Base-by-base conservation (phyloP, 108 stramenopile species). In the Skeletonema grethae region DNA sequence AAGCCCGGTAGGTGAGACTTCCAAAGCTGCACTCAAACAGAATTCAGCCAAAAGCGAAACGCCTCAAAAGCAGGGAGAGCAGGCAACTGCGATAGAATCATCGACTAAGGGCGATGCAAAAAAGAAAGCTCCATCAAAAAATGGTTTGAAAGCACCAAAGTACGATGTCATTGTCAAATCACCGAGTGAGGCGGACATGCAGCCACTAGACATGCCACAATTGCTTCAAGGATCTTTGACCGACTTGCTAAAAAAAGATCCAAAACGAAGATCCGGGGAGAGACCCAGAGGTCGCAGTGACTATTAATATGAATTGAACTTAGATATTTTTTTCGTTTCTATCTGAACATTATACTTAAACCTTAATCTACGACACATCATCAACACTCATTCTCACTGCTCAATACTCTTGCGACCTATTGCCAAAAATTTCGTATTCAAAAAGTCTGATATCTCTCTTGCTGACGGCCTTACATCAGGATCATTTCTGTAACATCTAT, bases 401-500 rank as follows among this genome's bases (percentile, higher is more conserved):
- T 43, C 15, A 15, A n/a, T n/a, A 43, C 15, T 53, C 7, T 22
- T 53, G 50, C 50, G 50, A 24, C 50, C 50, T 22, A 53, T 8
- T 53, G 18, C 9, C 50, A 53, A 53, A 22, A 80, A 59, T 22
- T 72, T 68, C 25, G 57, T 36, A 38, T 72, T 67, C 28, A 80
- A 29, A 22, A 61, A 67, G 16, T 28, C 43, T 15, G 88, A 87
- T 29, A 95, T 75, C 70, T 89, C 79, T 8, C 67, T 61, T 10
- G 90, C 84, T 28, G 90, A 76, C 3, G 87, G 79, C 28, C 94
- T 80, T 15, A 92, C 69, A 41, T 64, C 31, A 15, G 88, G 87
- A 77, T 92, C 87, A 22, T 65, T 65, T 56, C 76, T 69, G 57
- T 83, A 89, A 67, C 94, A 95, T 61, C 80, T 55, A 39, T 89